Percentiles rank a stretch among this genome's conserved stretches.
phyloP scores from a whole-genome alignment of 495 filamentous ascomycete species.

The Geopyxis carbonaria region DNA sequence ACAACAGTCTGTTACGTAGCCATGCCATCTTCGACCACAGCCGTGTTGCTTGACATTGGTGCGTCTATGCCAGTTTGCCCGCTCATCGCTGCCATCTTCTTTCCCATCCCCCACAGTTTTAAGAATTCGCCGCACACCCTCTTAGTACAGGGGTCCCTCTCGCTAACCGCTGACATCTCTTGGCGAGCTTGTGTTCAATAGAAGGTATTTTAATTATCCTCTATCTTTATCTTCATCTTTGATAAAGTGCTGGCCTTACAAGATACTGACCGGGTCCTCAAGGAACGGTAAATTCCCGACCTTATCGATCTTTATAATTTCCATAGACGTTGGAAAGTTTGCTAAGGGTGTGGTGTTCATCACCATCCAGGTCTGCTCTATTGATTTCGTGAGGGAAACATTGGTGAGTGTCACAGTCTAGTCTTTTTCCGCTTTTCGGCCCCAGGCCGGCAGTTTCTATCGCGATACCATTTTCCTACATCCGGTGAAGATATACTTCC shows the following conservation, averaged over 20 bases:
- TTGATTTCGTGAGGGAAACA: conserved; percentile 25
- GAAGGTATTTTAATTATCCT: conserved; percentile 5
- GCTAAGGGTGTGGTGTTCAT: background rate
- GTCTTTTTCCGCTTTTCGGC: too few relatives aligned
- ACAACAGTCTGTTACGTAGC: too few relatives aligned
- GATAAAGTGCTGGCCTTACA: too few relatives aligned
- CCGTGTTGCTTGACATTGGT: conserved; percentile 25
- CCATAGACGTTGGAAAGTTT: background rate
- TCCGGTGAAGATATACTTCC: too few relatives aligned
- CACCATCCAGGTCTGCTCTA: conserved; percentile 19
- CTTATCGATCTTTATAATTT: background rate
- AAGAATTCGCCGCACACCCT: conserved; percentile 10
- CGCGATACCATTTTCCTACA: too few relatives aligned
- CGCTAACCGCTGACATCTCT: conserved; percentile 24
- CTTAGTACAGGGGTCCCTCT: conserved; percentile 16
- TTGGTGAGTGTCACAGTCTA: conserved; percentile 19
- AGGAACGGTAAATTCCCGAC: conserved; percentile 4
- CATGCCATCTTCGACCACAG: too few relatives aligned
- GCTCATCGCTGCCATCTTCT: background rate
- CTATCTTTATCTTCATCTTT: too few relatives aligned
- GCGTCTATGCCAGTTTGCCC: background rate
- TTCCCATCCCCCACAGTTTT: too few relatives aligned
- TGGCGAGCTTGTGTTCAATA: conserved; percentile 14
- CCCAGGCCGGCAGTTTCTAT: too few relatives aligned
- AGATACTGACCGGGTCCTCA: background rate